Conservation (phyloP, 441 rosid species). For the Pelargonium fulgidum region DNA sequence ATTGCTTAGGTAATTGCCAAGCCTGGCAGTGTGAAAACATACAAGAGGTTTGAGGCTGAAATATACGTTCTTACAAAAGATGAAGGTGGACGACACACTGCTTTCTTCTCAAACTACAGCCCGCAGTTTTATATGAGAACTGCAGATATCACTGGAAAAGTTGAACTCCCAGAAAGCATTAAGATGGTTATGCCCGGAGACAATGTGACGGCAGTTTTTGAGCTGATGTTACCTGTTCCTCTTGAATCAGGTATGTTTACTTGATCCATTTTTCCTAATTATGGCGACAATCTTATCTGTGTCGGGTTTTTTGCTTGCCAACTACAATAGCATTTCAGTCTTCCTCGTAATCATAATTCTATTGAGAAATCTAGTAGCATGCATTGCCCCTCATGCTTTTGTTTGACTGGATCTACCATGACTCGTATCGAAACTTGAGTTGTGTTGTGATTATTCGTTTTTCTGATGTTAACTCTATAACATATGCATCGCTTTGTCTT, state of each 20-base stretch:
- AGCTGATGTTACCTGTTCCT: slow-evolving; percentile 54
- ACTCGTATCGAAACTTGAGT: too few species aligned
- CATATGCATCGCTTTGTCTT: too few species aligned
- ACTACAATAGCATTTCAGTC: too few species aligned
- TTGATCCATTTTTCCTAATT: not conserved
- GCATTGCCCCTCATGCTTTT: too few species aligned
- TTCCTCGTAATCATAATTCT: too few species aligned
- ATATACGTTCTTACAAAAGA: slow-evolving; percentile 90
- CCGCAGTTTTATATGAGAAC: slow-evolving; percentile 97
- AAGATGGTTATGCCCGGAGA: slow-evolving; percentile 99
- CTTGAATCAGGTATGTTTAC: slow-evolving; percentile 43
- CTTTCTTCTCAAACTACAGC: slow-evolving; percentile 78
- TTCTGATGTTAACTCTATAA: too few species aligned
- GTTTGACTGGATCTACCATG: too few species aligned
- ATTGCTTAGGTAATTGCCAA: slow-evolving; percentile 80
- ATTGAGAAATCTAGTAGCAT: too few species aligned
- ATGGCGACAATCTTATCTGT: not conserved
- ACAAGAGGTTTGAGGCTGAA: slow-evolving; percentile 84
- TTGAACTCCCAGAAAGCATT: slow-evolving; percentile 69
- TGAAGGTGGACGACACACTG: slow-evolving; percentile 97
- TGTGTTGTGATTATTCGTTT: too few species aligned
- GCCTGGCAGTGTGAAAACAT: slow-evolving; percentile 81
- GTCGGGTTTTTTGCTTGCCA: too few species aligned
- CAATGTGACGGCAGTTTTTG: slow-evolving; percentile 60
- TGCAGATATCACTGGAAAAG: slow-evolving; percentile 90